These are phyloP conservation scores for Fraxinus velutina DNA, from an alignment of 305 asterid species.

Conservation along the genomic window DNA sequence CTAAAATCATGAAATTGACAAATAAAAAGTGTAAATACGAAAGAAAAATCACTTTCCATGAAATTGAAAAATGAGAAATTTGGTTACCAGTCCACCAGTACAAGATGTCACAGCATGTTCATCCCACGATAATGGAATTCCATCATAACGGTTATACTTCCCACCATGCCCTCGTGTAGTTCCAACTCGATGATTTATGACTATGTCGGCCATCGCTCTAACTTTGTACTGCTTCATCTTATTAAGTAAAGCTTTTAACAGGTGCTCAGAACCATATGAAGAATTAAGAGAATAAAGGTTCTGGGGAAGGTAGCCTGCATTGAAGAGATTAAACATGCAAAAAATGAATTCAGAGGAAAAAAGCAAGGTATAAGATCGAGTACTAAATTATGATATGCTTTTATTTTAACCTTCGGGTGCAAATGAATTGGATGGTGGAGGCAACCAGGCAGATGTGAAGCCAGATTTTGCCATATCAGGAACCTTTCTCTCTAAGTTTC, in stretches of 20 bases:
- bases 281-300: conserved; percentile 83
- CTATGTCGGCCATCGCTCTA: conserved; percentile 93
- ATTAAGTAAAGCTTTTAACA: conserved; percentile 62
- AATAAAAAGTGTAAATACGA: conserved; percentile 13
- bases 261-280: conserved; percentile 76
- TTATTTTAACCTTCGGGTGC: conserved; percentile 69
- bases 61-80: not conserved
- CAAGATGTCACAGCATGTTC: conserved; percentile 86
- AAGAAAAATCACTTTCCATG: not conserved
- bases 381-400: not conserved
- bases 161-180: conserved; percentile 84
- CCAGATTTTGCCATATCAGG: conserved; percentile 92
- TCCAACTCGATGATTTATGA: conserved; percentile 92
- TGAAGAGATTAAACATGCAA: conserved; percentile 17
- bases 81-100: conserved; percentile 83
- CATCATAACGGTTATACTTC: conserved; percentile 90
- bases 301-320: conserved; percentile 88
- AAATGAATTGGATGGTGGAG: conserved; percentile 74
- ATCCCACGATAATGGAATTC: conserved; percentile 85
- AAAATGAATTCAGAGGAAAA: conserved; percentile 16
- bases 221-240: conserved; percentile 81
- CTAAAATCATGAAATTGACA: conserved; percentile 37
- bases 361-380: conserved; percentile 4
- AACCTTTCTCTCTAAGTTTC: conserved; percentile 63
- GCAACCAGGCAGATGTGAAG: conserved; percentile 95